These are phyloP conservation scores for Omphalotus guepiniiformis DNA, from an alignment of 768 basidiomycete species.

Conservation along the genomic window DNA sequence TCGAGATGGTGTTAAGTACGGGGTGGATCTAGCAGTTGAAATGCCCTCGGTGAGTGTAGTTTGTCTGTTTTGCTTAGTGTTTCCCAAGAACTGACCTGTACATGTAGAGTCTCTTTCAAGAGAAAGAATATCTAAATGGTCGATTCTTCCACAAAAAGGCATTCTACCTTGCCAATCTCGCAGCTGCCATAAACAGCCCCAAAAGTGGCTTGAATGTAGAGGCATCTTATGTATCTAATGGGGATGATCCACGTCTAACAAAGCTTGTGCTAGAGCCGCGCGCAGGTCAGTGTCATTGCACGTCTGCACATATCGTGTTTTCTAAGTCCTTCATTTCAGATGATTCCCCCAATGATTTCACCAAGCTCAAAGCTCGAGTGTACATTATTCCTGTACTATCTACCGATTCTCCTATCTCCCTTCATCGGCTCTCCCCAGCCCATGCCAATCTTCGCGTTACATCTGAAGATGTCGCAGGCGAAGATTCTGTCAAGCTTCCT, in stretches of 20 bases:
- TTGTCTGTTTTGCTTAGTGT: neutral
- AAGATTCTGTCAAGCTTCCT: conserved; percentile 29
- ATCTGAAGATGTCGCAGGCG: conserved; percentile 21
- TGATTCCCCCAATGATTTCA: conserved; percentile 50
- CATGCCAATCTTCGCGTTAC: conserved; percentile 61
- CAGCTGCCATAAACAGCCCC: conserved; percentile 48
- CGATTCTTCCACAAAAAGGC: conserved; percentile 92
- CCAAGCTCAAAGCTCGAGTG: conserved; percentile 66
- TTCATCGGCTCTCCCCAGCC: conserved; percentile 67
- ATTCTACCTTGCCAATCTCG: conserved; percentile 82
- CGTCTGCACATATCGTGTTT: conserved; percentile 23
- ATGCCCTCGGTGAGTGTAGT: conserved; percentile 71
- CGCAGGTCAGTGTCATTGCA: conserved; percentile 38
- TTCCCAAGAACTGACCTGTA: neutral
- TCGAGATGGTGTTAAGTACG: conserved; percentile 59
- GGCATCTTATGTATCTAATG: conserved; percentile 53
- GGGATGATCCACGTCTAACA: conserved; percentile 61
- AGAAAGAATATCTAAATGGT: conserved; percentile 88
- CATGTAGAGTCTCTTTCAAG: conserved; percentile 75
- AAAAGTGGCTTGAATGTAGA: conserved; percentile 49
- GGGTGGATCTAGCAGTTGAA: conserved; percentile 77
- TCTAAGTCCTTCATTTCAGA: conserved; percentile 31
- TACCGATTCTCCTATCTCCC: conserved; percentile 54
- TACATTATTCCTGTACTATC: conserved; percentile 71
- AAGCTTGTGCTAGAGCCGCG: conserved; percentile 57